These are phyloP conservation scores for Tilletia caries DNA, from an alignment of 1,284 basidiomycete genomes.

Conservation along the genomic window DNA sequence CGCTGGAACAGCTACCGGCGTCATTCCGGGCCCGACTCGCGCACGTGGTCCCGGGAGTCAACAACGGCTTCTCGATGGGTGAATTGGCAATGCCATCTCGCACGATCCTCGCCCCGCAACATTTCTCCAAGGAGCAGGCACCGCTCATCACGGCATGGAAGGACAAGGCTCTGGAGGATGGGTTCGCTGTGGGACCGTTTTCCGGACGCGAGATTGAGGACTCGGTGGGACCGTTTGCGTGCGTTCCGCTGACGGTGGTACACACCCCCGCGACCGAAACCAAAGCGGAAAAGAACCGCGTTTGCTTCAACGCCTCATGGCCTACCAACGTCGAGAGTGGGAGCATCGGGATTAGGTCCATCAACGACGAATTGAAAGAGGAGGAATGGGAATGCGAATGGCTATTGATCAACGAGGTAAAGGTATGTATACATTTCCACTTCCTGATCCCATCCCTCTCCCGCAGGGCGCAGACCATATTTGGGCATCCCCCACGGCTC, in stretches of 20 bases:
- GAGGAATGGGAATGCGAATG: not conserved
- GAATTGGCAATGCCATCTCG: not conserved
- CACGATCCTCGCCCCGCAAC: not conserved
- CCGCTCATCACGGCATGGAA: not conserved
- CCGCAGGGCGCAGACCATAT: not conserved
- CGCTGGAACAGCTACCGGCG: too few relatives aligned
- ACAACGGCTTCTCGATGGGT: not conserved
- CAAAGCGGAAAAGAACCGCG: not conserved
- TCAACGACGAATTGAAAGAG: not conserved
- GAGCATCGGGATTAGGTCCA: not conserved
- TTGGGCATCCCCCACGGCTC: too few relatives aligned
- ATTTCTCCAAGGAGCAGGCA: not conserved
- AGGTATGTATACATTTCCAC: not conserved
- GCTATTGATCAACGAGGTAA: not conserved
- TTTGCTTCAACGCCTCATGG: not conserved
- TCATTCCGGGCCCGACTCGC: not conserved
- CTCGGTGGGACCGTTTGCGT: not conserved
- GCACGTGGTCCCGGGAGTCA: not conserved
- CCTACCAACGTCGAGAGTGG: not conserved
- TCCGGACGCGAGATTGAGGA: not conserved
- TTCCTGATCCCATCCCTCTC: not conserved
- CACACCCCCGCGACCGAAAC: not conserved
- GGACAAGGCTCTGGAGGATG: not conserved
- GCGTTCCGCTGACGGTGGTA: not conserved
- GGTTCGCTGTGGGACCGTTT: not conserved